Evolutionary conservation across 805 yeast genomes (phyloP).

Genomic region (Tetrapisispora namnaoensis): DNA sequence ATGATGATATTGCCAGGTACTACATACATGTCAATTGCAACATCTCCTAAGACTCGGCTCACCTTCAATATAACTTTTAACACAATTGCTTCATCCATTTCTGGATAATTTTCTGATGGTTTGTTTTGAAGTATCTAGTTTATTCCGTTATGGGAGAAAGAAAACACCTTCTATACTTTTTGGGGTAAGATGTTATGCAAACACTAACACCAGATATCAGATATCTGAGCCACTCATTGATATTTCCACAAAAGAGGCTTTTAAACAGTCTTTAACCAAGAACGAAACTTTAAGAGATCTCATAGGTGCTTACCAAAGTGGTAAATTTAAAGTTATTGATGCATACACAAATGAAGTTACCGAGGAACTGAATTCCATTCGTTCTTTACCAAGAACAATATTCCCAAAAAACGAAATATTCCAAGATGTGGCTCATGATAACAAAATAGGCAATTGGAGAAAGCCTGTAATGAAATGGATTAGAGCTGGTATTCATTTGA

Average conservation of each 20-base stretch:
- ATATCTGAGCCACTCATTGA: not conserved
- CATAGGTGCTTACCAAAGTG: not conserved
- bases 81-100: no score
- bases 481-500: conserved; percentile 36
- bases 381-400: conserved; percentile 26
- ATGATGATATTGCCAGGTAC: no score
- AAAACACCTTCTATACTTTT: no score
- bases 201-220: not conserved
- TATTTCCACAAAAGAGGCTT: not conserved
- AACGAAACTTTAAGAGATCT: not conserved
- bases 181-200: not conserved
- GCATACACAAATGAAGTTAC: not conserved
- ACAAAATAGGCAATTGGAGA: conserved; percentile 19
- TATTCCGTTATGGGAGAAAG: no score
- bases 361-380: conserved; percentile 20
- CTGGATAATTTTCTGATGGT: no score
- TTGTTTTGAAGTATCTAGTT: no score
- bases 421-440: conserved; percentile 20
- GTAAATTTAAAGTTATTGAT: not conserved
- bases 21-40: no score
- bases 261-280: not conserved
- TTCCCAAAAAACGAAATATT: conserved; percentile 24
- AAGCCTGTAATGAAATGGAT: conserved; percentile 29
- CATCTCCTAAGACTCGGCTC: no score
- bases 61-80: no score